These are phyloP conservation scores for Osmanthus fragrans DNA, from an alignment of 257 asterid genomes.

Conservation along the genomic window DNA sequence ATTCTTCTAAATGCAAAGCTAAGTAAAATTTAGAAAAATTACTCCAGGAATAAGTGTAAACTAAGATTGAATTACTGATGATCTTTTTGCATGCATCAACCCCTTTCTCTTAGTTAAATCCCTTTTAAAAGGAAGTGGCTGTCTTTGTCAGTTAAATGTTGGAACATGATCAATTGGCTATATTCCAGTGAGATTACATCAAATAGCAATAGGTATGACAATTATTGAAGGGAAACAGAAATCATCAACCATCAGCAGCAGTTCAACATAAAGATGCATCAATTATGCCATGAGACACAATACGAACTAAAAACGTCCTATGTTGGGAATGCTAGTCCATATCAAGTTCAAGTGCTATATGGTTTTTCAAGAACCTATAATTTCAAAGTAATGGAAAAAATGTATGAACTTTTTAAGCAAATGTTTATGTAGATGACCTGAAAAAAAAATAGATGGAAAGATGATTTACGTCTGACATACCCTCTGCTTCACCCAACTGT, in stretches of 20 bases:
- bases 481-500: constrained; percentile 49
- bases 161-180: not conserved
- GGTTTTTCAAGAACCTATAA: not conserved
- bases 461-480: constrained; percentile 21
- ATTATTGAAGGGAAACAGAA: not conserved
- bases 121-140: not conserved
- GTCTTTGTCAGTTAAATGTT: not conserved
- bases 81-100: not conserved
- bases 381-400: not conserved
- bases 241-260: not conserved
- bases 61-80: not conserved
- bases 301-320: not conserved
- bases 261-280: not conserved
- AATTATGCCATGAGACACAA: not conserved
- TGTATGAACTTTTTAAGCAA: not conserved
- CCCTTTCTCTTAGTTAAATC: not conserved
- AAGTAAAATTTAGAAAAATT: too few species aligned
- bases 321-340: not conserved
- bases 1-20: too few species aligned
- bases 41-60: not conserved
- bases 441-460: not conserved
- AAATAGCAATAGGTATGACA: not conserved
- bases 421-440: not conserved
- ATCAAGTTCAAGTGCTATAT: not conserved
- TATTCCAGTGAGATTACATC: not conserved